Evolutionary conservation across 2,329 filamentous ascomycete species (phyloP), one percentile per base, ranked within the genome.

Genomic region (Penicillium sp.): DNA sequence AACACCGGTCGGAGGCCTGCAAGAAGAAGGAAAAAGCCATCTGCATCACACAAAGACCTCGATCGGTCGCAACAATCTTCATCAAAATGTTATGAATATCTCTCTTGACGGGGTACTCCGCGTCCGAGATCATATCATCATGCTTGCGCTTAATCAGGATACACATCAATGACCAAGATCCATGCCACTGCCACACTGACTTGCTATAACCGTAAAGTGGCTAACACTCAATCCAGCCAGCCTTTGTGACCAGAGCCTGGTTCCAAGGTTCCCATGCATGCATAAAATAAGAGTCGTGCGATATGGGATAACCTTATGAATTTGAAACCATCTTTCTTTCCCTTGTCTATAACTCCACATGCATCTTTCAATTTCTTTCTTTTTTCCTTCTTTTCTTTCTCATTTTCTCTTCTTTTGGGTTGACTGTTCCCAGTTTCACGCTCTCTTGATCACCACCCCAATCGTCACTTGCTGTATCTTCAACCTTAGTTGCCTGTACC

Each of bases 401-500:
- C n/a, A 28, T 57, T 56, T 45, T 17, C 55, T 39, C 14, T 20
- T n/a, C 8, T 55, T 45, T 22, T 53, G 37, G 42, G 49, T 31
- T 31, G 34, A 31, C 15, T 22, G 20, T 28, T 37, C 53, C 39
- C 53, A 28, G 31, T 43, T 45, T 51, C 47, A 15, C 12, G 22
- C 37, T 61, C 45, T 41, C 56, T 43, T 50, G 60, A 57, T 57
- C 63, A 20, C 20, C 54, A 47, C 61, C 56, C 20, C 54, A 55
- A 64, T 60, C 60, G 58, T 63, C 57, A 64, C 63, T 62, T 51
- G 61, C 58, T 63, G 53, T 57, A 61, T 63, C 63, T 60, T 55
- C 65, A 65, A 65, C 55, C 63, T 65, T 65, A 65, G 61, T 64
- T 63, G 59, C 31, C 51, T 50, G 55, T 58, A 60, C 55, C 64